Percentiles rank a stretch among this genome's conserved stretches.
These are phyloP conservation scores for Alternaria gansuensis DNA, from an alignment of 2,329 filamentous ascomycete genomes.

Conservation along the genomic window DNA sequence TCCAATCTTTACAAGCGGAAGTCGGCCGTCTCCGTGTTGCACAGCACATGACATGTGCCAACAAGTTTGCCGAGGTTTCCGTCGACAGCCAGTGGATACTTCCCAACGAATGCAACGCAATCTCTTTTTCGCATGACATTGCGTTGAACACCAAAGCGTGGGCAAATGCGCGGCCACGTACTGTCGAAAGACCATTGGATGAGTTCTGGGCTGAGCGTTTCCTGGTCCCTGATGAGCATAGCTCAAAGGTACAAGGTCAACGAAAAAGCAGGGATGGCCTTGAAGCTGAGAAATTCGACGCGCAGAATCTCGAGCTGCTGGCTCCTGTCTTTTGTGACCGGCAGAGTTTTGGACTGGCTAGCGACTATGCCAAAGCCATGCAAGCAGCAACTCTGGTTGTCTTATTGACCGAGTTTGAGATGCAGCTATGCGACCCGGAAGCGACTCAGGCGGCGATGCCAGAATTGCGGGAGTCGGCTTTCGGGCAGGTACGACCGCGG, in stretches of 20 bases:
- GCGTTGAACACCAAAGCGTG: constrained; percentile 37
- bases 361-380: constrained; percentile 28
- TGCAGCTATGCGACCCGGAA: constrained; percentile 38
- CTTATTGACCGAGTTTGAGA: constrained; percentile 38
- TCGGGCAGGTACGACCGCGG: constrained; percentile 32
- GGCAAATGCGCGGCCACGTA: constrained; percentile 30
- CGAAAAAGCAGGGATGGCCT: constrained; percentile 6
- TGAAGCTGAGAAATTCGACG: constrained; percentile 21
- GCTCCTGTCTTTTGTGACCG: constrained; percentile 19
- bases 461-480: constrained; percentile 28
- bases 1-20: constrained; percentile 41
- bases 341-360: constrained; percentile 21
- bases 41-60: constrained; percentile 22
- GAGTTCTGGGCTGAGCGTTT: constrained; percentile 45
- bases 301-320: constrained; percentile 31
- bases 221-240: constrained; percentile 18
- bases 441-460: constrained; percentile 32
- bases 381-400: constrained; percentile 37
- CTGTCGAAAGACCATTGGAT: constrained; percentile 31
- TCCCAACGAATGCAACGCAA: constrained; percentile 25
- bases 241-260: constrained; percentile 1
- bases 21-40: constrained; percentile 35
- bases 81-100: constrained; percentile 37
- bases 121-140: constrained; percentile 39
- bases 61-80: constrained; percentile 20